phyloP scores from a whole-genome alignment of 345 rosid genomes.

The Eucalyptus fibrosa region DNA sequence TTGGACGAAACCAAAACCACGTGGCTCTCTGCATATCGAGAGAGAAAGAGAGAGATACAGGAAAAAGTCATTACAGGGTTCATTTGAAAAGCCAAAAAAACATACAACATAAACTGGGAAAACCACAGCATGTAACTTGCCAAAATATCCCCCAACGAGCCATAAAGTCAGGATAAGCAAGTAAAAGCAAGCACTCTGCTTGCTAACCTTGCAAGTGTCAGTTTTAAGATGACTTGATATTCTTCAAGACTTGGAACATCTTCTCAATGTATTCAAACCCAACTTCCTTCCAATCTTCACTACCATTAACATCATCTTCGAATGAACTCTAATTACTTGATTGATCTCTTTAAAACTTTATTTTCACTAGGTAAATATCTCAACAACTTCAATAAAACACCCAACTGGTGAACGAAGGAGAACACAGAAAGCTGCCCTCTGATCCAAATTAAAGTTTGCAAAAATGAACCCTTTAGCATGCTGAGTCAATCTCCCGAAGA shows the following conservation, averaged over 20 bases:
- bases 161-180: constrained; percentile 57
- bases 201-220: constrained; percentile 92
- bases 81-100: background rate
- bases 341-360: constrained; percentile 93
- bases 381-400: constrained; percentile 68
- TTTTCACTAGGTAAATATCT: constrained; percentile 75
- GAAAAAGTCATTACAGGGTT: background rate
- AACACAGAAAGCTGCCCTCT: constrained; percentile 9
- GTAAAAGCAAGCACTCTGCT: constrained; percentile 93
- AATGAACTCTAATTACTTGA: constrained; percentile 91
- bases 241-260: constrained; percentile 98
- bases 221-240: constrained; percentile 86
- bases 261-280: constrained; percentile 92
- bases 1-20: constrained; percentile 94
- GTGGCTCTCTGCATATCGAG: constrained; percentile 58
- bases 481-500: background rate
- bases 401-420: constrained; percentile 32
- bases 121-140: constrained; percentile 22
- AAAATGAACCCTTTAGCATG: background rate
- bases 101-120: background rate
- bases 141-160: constrained; percentile 37
- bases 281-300: constrained; percentile 98
- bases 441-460: background rate
- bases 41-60: background rate
- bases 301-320: constrained; percentile 95